Evolutionary conservation across 306 rosid species (phyloP), one percentile per base, ranked within the genome.

Genomic region (Adenanthera pavonina): DNA sequence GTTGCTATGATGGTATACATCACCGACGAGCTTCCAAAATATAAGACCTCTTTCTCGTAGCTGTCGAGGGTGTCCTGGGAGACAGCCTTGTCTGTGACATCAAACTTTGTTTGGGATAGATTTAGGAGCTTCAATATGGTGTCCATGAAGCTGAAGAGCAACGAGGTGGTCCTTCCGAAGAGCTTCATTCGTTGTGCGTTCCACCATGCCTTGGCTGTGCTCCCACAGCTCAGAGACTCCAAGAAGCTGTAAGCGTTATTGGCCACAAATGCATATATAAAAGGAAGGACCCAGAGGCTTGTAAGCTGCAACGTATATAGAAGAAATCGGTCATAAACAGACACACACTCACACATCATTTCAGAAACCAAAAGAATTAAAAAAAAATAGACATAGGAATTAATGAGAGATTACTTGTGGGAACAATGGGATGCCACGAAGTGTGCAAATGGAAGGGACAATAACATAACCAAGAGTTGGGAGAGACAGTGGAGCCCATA

Each of bases 401-500:
- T 30, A 14, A 62, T 16, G 33, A 2, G 40, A 60, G 66, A 19
- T 43, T 86, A 91, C 97, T 93, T 86, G 36, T 3, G 97, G 97
- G 77, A 93, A 93, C 70, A 91, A 72, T 10, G 94, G 73, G 57
- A 90, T 84, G 62, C 89, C 90, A 16, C 17, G 86, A 77, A 90
- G 76, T 25, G 92, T 77, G 89, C 78, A 90, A 72, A 93, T 81
- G 47, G 97, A 72, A 87, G 89, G 90, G 84, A 91, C 61, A 43
- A 79, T 64, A 34, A 66, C 85, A 82, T 91, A 91, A 71, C 53
- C 85, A 15, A 91, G 82, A 36, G 82, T 84, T 54, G 94, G 92
- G 10, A 88, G 71, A 2, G 97, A 91, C 52, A 87, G 4, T 2
- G 97, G 93, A 71, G 92, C 94, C 97, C 97, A 93, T 5, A 93